Conservation (phyloP, 2,329 filamentous ascomycete genomes). For the Xylariales sp. region DNA sequence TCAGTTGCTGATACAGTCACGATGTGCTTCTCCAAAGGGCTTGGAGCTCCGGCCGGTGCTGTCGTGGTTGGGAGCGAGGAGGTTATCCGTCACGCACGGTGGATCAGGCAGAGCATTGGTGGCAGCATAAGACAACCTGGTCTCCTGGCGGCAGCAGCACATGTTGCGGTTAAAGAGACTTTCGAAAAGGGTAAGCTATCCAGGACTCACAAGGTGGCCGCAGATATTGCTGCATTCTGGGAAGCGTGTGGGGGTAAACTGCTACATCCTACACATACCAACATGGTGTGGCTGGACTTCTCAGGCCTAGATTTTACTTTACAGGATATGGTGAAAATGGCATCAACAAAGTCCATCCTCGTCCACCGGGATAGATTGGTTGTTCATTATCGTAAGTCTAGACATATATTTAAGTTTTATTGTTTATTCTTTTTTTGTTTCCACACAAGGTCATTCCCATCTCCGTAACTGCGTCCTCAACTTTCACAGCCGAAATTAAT, state of each 20-base stretch:
- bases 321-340: too few relatives aligned
- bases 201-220: conserved; percentile 58
- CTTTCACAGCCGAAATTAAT: too few relatives aligned
- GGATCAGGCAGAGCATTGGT: conserved; percentile 65
- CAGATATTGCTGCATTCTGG: conserved; percentile 67
- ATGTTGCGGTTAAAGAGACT: conserved; percentile 53
- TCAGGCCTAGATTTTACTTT: too few relatives aligned
- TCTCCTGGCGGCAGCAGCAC: conserved; percentile 66
- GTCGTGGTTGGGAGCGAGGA: conserved; percentile 56
- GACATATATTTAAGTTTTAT: too few relatives aligned
- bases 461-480: too few relatives aligned
- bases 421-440: too few relatives aligned
- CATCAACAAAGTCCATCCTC: too few relatives aligned
- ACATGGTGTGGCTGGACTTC: conserved; percentile 88
- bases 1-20: conserved; percentile 68
- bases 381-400: too few relatives aligned
- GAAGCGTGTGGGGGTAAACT: conserved; percentile 63
- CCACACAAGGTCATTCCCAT: too few relatives aligned
- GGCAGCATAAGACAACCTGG: conserved; percentile 72
- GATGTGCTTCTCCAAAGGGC: conserved; percentile 77
- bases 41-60: conserved; percentile 77
- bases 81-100: conserved; percentile 33
- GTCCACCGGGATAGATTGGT: too few relatives aligned
- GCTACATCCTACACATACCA: conserved; percentile 72
- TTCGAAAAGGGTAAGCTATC: conserved; percentile 55